Conservation (phyloP, 306 rosid species). For the Acacia melanoxylon region DNA sequence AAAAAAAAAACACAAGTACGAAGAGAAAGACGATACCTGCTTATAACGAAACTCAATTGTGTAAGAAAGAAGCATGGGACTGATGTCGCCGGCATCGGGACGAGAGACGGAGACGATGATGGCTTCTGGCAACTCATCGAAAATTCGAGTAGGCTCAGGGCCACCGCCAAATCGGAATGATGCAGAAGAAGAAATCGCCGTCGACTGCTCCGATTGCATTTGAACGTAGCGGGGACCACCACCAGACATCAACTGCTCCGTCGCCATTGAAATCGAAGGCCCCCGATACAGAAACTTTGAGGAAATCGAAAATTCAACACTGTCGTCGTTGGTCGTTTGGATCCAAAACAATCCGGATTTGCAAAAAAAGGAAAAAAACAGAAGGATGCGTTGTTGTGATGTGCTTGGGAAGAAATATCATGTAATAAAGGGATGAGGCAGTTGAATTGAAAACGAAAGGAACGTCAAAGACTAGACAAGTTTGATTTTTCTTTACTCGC, state of each 20-base stretch:
- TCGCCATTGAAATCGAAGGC: slow-evolving; percentile 40
- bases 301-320: neutral
- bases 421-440: neutral
- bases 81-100: slow-evolving; percentile 70
- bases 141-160: slow-evolving; percentile 46
- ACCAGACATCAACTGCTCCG: slow-evolving; percentile 58
- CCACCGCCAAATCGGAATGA: slow-evolving; percentile 38
- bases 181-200: slow-evolving; percentile 37
- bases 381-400: neutral
- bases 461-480: neutral
- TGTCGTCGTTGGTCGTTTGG: neutral
- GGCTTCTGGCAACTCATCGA: slow-evolving; percentile 71
- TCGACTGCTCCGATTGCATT: slow-evolving; percentile 61
- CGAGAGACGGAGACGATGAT: slow-evolving; percentile 69
- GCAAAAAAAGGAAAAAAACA: neutral
- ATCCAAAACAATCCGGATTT: neutral
- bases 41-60: slow-evolving; percentile 69
- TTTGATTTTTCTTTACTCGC: neutral
- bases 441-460: slow-evolving; percentile 2
- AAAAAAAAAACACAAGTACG: neutral
- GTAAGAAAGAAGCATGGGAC: slow-evolving; percentile 72
- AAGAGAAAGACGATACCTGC: slow-evolving; percentile 38
- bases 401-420: neutral
- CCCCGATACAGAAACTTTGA: neutral
- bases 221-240: slow-evolving; percentile 50